These are phyloP conservation scores for Hymenoscyphus occultus DNA, from an alignment of 2,329 filamentous ascomycete genomes.

Conservation along the genomic window DNA sequence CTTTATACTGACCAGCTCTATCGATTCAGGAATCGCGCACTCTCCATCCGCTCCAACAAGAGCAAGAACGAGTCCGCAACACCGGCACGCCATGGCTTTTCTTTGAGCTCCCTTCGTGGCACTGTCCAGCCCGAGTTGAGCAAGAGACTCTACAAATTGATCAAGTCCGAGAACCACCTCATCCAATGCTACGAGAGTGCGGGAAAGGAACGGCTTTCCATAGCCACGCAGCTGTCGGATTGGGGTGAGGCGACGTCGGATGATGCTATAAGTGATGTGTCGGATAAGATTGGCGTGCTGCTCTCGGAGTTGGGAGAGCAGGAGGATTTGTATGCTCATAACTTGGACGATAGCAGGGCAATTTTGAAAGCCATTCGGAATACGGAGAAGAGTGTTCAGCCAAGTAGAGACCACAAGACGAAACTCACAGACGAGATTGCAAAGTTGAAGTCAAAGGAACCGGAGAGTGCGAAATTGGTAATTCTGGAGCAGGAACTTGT, in stretches of 20 bases:
- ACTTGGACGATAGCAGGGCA: conserved; percentile 78
- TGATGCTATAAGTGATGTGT: conserved; percentile 82
- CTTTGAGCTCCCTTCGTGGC: conserved; percentile 81
- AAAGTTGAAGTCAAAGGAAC: conserved; percentile 88
- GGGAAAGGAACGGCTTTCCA: conserved; percentile 76
- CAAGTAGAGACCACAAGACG: conserved; percentile 78
- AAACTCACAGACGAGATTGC: conserved; percentile 93
- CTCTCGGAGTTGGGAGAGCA: conserved; percentile 91
- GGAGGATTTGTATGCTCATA: conserved; percentile 83
- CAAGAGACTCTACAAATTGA: conserved; percentile 83
- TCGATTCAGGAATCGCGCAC: conserved; percentile 63
- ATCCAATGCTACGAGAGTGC: conserved; percentile 82
- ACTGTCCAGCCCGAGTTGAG: conserved; percentile 83
- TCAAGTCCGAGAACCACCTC: conserved; percentile 91
- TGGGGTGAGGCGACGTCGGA: conserved; percentile 94
- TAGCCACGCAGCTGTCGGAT: conserved; percentile 88
- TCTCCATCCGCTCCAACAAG: conserved; percentile 65
- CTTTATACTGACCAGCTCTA: conserved; percentile 2
- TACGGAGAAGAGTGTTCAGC: conserved; percentile 93
- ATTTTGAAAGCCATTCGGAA: conserved; percentile 91
- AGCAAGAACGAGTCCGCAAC: conserved; percentile 34
- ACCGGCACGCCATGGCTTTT: conserved; percentile 65
- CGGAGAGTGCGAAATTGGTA: conserved; percentile 74
- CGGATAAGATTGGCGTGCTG: conserved; percentile 92
- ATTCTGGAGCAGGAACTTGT: conserved; percentile 95